Base-by-base conservation (phyloP, 129 eudicot genomes). In the Helianthus annuus region DNA sequence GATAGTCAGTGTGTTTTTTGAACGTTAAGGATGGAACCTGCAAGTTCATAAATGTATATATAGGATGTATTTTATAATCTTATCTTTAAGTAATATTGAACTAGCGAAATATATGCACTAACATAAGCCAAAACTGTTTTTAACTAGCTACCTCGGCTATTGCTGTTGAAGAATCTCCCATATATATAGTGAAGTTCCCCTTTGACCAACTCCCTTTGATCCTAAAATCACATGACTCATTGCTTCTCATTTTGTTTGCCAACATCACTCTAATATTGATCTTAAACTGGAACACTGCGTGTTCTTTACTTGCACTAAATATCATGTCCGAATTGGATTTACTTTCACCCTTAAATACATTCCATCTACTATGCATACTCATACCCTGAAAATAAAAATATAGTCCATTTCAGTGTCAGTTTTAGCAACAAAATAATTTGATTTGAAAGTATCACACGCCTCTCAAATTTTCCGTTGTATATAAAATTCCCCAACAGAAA, bases 151-250 rank as follows among this genome's bases (percentile, higher is more conserved):
- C 84, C 0, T 6, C 77, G 55, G 85, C 91, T 58, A 86, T 66
- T 59, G 56, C 63, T 4, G 65, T 45, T 39, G 85, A 75, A 16
- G 87, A 68, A 58, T 77, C 63, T 54, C 85, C 87, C 53, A 72
- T 61, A 27, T 59, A 80, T 57, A 86, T 68, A 2, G 64, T 66
- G 58, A 79, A 83, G 4, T 80, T 64, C 56, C 79, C 74, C 63
- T 73, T 81, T 2, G 82, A 67, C 87, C 83, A 86, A 72, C 83
- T 80, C 60, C 91, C 87, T 64, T 79, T 79, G 56, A 83, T 55
- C 46, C 54, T 59, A 27, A 70, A 70, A 64, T 79, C 83, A 19
- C 56, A 45, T 42, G n/a, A 19, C 22, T 19, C 22, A 19, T 55
- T 58, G 27, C n/a, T 34, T 1, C 17, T 48, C 55, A 1, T 58